phyloP scores from a whole-genome alignment of 2,329 filamentous ascomycete species.

The Aureobasidium sp. region DNA sequence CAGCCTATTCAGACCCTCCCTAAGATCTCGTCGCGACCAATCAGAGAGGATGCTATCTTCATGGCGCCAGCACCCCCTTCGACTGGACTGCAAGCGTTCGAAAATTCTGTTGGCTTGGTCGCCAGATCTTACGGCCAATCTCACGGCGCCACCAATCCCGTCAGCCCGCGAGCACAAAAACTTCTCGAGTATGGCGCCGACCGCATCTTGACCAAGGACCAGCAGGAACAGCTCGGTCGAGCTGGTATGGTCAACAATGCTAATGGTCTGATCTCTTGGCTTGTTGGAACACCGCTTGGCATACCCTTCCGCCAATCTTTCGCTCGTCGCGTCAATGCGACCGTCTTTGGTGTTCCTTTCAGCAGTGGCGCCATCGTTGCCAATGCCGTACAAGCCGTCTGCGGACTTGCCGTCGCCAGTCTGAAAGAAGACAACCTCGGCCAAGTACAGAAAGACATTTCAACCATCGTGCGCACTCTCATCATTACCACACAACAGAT shows the following conservation, averaged over 20 bases:
- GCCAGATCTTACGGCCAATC: slow-evolving; percentile 44
- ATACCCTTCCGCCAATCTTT: slow-evolving; percentile 65
- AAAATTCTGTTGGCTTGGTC: slow-evolving; percentile 36
- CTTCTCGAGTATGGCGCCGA: slow-evolving; percentile 24
- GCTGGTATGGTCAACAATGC: slow-evolving; percentile 44
- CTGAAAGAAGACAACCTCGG: slow-evolving; percentile 76
- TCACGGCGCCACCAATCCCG: slow-evolving; percentile 30
- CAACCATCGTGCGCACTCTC: slow-evolving; percentile 64
- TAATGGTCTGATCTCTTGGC: slow-evolving; percentile 32
- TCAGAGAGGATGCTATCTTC: slow-evolving; percentile 43
- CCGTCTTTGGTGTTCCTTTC: slow-evolving; percentile 67
- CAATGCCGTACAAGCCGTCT: slow-evolving; percentile 61
- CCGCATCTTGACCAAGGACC: slow-evolving; percentile 35
- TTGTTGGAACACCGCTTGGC: slow-evolving; percentile 51
- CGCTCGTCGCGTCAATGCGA: slow-evolving; percentile 54
- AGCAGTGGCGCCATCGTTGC: slow-evolving; percentile 61
- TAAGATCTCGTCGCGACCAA: slow-evolving; percentile 27
- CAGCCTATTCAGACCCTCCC: slow-evolving; percentile 5
- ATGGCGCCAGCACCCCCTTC: slow-evolving; percentile 27
- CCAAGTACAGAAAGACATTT: slow-evolving; percentile 76
- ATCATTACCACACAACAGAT: slow-evolving; percentile 62
- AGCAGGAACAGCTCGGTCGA: slow-evolving; percentile 46
- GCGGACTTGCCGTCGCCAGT: slow-evolving; percentile 60
- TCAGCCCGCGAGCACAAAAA: slow-evolving; percentile 31
- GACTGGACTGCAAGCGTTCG: slow-evolving; percentile 32